phyloP scores from a whole-genome alignment of 192 early-diverging fungal genomes.

The Linnemannia exigua region DNA sequence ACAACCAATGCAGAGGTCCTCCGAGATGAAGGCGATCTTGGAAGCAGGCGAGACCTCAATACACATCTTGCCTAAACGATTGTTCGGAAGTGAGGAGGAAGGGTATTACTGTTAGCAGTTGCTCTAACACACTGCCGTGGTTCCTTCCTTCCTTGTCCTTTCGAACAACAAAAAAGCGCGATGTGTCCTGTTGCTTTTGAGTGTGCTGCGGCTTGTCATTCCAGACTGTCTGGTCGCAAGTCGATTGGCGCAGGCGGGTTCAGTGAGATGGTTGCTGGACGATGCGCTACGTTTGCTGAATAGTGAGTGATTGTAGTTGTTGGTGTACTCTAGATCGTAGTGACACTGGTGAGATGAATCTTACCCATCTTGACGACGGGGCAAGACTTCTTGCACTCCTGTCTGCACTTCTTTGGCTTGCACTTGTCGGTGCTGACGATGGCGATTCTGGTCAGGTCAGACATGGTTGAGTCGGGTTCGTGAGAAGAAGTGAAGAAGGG shows the following conservation, averaged over 20 bases:
- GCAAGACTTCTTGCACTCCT: conserved; percentile 97
- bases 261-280: no score
- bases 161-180: background rate
- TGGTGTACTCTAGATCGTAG: background rate
- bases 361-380: conserved; percentile 98
- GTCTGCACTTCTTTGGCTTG: conserved; percentile 98
- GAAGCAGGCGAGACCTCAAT: conserved; percentile 90
- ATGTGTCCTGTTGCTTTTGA: background rate
- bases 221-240: background rate
- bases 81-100: background rate
- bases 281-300: background rate
- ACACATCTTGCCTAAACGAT: conserved; percentile 85
- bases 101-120: background rate
- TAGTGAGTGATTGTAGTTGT: background rate
- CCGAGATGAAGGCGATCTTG: conserved; percentile 95
- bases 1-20: conserved; percentile 97
- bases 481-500: conserved; percentile 4
- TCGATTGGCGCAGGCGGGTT: background rate
- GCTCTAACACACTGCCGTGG: background rate
- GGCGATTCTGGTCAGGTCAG: conserved; percentile 92
- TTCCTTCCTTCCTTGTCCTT: background rate
- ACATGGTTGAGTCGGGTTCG: conserved; percentile 66
- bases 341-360: conserved; percentile 8
- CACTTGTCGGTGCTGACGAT: conserved; percentile 96
- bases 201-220: background rate